Base-by-base conservation (phyloP, 371 early-diverging fungal genomes). In the Umbelopsis sp. region DNA sequence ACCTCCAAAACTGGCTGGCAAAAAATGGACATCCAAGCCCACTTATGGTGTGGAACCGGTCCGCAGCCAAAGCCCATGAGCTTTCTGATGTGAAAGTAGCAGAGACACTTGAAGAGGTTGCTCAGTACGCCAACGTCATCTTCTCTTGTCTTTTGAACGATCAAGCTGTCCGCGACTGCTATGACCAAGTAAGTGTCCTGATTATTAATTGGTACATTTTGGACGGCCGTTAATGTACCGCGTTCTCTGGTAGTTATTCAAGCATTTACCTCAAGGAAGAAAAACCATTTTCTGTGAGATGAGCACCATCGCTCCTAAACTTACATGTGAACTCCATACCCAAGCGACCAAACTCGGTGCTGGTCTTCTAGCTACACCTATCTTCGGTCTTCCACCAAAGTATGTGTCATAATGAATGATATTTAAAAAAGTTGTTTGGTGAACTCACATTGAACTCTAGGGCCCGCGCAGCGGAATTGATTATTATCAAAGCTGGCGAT, bases 11-110 rank as follows among this genome's bases (percentile, higher is more conserved):
- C 35, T 52, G 52, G 51, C 44, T 67, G 4, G 25, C 67, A 44
- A 18, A 29, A 20, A 16, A 50, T 16, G 37, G 38, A 16, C 53
- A 32, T 9, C 67, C 67, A 25, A 29, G 78, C 50, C 71, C 76
- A 25, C 68, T 87, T 0, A 64, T 78, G 9, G 86, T 82, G 11
- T 82, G 77, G 63, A 89, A 89, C 70, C 87, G 89, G 51, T 84
- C 85, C 8, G 62, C 44, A n/a, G 64, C 78, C 48, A 81, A 79
- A 48, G 75, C 80, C 35, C 73, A 76, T 12, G 63, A 64, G 4
- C 68, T 87, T 4, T 52, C 65, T 14, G 76, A 74, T 1, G 78
- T 81, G 2, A 29, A 63, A 1, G 74, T 75, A 9, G 76, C 73
- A 14, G 64, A 69, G 2, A 70, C 82, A 2, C 24, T 79, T 0